Evolutionary conservation across 2,329 filamentous ascomycete genomes (phyloP).

Genomic region (Mycogone perniciosa): DNA sequence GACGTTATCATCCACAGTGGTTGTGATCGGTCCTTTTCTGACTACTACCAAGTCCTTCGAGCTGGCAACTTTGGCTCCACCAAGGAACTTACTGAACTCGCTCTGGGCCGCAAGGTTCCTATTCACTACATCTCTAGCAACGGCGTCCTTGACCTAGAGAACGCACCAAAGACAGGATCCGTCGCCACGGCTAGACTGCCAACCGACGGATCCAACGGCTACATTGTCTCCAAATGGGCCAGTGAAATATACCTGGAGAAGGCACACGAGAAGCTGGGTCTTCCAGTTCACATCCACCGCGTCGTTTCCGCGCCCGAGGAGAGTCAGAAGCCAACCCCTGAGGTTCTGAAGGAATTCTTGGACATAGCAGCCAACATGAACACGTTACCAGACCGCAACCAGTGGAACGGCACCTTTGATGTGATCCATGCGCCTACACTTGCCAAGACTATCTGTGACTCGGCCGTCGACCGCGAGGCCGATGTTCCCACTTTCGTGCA

Average conservation of each 20-base stretch:
- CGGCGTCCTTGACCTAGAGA: not conserved
- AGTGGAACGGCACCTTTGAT: too few species aligned
- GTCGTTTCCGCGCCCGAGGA: too few species aligned
- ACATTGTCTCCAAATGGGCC: not conserved
- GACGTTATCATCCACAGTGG: conserved; percentile 15
- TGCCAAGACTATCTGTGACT: too few species aligned
- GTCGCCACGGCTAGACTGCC: not conserved
- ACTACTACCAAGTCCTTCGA: conserved; percentile 9
- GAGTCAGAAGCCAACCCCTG: too few species aligned
- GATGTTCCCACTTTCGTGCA: too few species aligned
- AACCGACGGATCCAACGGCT: not conserved
- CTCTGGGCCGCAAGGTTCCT: not conserved
- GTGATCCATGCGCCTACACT: too few species aligned
- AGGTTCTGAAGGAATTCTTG: too few species aligned
- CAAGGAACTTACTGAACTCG: conserved; percentile 8
- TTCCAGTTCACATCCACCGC: conserved; percentile 7
- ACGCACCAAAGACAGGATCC: not conserved
- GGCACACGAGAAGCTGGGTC: not conserved
- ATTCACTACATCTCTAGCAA: conserved; percentile 1
- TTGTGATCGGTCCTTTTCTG: conserved; percentile 10
- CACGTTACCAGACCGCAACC: too few species aligned
- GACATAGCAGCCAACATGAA: too few species aligned
- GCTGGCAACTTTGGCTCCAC: conserved; percentile 12
- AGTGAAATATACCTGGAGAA: not conserved
- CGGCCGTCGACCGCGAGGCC: too few species aligned